A percentile compares a stretch with the other conserved stretches of the same genome.
These are phyloP conservation scores for Hemileccinum rubropunctum DNA, from an alignment of 768 basidiomycete genomes.

Conservation along the genomic window DNA sequence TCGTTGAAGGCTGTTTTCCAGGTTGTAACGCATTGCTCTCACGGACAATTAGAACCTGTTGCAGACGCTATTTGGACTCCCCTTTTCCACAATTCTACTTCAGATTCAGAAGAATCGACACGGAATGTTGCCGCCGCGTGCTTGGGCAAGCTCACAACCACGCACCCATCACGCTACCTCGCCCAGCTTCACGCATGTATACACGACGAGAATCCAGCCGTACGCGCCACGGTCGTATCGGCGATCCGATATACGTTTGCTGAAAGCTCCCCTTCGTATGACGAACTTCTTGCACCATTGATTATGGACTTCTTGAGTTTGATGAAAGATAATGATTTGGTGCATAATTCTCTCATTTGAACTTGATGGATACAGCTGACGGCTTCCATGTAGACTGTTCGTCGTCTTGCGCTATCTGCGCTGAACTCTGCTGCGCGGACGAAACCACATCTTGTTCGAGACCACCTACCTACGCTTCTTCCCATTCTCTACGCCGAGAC, in stretches of 20 bases:
- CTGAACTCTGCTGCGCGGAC: constrained; percentile 94
- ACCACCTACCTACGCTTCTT: constrained; percentile 72
- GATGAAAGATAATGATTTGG: constrained; percentile 86
- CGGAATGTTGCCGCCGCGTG: constrained; percentile 96
- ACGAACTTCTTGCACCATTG: constrained; percentile 84
- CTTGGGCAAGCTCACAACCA: constrained; percentile 91
- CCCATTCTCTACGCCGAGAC: constrained; percentile 89
- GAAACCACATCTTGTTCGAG: constrained; percentile 88
- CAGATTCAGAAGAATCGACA: constrained; percentile 82
- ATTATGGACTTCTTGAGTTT: constrained; percentile 90
- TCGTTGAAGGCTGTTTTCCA: constrained; percentile 24
- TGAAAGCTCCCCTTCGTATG: constrained; percentile 80
- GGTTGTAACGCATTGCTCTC: constrained; percentile 91
- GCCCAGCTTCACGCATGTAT: constrained; percentile 89
- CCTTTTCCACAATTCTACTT: constrained; percentile 85
- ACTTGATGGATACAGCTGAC: background rate
- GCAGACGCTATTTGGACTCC: constrained; percentile 92
- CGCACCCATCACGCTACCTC: constrained; percentile 86
- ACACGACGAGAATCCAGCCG: constrained; percentile 61
- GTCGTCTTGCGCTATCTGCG: constrained; percentile 84
- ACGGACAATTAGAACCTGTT: constrained; percentile 78
- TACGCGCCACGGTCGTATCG: constrained; percentile 86
- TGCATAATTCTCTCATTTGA: constrained; percentile 35
- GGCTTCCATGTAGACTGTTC: constrained; percentile 62
- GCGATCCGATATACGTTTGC: constrained; percentile 91